Conservation (phyloP, 2,329 filamentous ascomycete species). For the Lecanicillium sp. region DNA sequence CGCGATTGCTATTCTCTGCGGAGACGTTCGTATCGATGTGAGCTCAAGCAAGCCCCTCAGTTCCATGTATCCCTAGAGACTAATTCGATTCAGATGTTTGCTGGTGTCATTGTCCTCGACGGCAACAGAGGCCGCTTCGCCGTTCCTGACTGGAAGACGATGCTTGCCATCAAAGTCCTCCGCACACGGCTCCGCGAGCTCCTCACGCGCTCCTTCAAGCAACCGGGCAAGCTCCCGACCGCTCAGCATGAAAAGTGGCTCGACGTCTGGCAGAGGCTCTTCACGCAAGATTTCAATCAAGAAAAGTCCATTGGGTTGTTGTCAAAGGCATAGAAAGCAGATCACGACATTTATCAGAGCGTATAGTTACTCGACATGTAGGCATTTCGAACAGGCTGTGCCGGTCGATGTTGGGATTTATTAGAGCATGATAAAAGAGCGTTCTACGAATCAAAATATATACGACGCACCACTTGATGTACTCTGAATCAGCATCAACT, state of each 20-base stretch:
- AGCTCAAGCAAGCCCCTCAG: conserved; percentile 27
- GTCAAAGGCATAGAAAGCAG: conserved; percentile 24
- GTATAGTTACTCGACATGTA: background rate
- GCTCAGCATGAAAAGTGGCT: conserved; percentile 68
- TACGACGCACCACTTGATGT: too few relatives aligned
- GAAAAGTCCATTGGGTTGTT: conserved; percentile 23
- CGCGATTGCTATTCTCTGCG: conserved; percentile 76
- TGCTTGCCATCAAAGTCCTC: conserved; percentile 82
- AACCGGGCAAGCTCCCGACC: conserved; percentile 55
- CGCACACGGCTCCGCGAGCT: conserved; percentile 69
- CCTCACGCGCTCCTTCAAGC: conserved; percentile 64
- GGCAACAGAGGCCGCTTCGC: conserved; percentile 81
- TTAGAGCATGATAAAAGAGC: too few relatives aligned
- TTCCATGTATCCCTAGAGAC: background rate
- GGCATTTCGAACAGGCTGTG: too few relatives aligned
- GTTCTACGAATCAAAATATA: too few relatives aligned
- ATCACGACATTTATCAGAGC: background rate
- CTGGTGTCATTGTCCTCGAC: conserved; percentile 81
- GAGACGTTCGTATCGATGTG: conserved; percentile 82
- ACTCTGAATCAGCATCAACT: too few relatives aligned
- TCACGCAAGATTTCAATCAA: conserved; percentile 45
- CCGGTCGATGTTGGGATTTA: too few relatives aligned
- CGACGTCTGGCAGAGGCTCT: conserved; percentile 67
- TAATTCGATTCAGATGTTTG: conserved; percentile 58
- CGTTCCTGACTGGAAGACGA: conserved; percentile 80